Percentiles rank a stretch among this genome's conserved stretches.
phyloP scores from a whole-genome alignment of 305 asterid genomes.

The Fraxinus paxiana region DNA sequence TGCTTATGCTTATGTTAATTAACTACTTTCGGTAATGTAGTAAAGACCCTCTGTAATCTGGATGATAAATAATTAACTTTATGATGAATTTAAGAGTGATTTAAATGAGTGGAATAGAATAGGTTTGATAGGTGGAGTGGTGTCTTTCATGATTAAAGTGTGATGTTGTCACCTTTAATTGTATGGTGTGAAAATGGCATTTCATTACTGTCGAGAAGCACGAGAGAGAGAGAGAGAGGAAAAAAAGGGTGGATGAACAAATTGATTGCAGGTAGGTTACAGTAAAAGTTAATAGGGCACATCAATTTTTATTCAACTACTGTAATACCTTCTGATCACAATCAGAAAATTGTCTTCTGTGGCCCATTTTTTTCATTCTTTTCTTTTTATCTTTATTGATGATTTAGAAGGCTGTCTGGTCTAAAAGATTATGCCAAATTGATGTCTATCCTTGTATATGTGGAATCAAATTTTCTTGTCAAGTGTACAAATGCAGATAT shows the following conservation, averaged over 20 bases:
- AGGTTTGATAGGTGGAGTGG: conserved; percentile 31
- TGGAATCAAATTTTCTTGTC: background rate
- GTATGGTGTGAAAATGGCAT: conserved; percentile 28
- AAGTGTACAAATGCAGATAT: background rate
- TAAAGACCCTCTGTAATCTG: background rate
- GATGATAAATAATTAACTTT: background rate
- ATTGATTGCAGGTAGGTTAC: background rate
- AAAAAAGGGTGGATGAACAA: background rate
- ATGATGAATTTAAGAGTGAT: conserved; percentile 10
- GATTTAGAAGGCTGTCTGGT: background rate
- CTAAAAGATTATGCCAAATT: background rate
- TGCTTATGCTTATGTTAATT: background rate
- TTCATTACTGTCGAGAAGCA: conserved; percentile 29
- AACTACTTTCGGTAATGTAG: background rate
- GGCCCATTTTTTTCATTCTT: conserved; percentile 20
- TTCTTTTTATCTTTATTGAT: background rate
- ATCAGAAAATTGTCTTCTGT: conserved; percentile 15
- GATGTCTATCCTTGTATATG: background rate
- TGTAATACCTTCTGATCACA: conserved; percentile 11
- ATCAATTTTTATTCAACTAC: conserved; percentile 15
- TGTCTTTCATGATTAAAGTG: conserved; percentile 53
- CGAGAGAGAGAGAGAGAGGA: conserved; percentile 7
- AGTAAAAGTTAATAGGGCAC: background rate
- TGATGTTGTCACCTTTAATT: conserved; percentile 30
- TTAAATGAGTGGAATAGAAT: conserved; percentile 28